Evolutionary conservation across 2,329 filamentous ascomycete species (phyloP), one percentile per base, ranked within the genome.

Genomic region (Colletotrichum gigasporum): DNA sequence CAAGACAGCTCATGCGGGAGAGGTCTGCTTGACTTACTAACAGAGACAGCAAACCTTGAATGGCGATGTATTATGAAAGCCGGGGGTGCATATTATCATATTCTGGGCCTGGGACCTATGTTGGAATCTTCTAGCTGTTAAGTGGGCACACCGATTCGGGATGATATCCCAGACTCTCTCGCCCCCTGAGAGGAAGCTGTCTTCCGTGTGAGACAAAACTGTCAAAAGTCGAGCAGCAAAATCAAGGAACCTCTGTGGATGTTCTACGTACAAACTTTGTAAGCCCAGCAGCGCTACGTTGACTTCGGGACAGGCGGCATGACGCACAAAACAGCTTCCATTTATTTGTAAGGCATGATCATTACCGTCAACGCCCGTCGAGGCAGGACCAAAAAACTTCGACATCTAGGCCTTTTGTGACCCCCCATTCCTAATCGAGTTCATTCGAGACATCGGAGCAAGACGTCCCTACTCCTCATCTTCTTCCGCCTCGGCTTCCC

Each of bases 401-500:
- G 63, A 64, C 63, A 56, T 66, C 63, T 67, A 66, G 63, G 55
- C 59, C 63, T 66, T 66, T 67, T 67, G 35, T 53, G 50, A 59
- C 57, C 66, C 66, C 65, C 56, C 28, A 26, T 42, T 42, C 61
- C 48, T 61, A 55, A 65, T 50, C 56, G 55, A 65, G 41, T 55
- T 20, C 57, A 39, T 39, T 41, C 47, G 44, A 50, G 53, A 30
- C 42, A 24, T 22, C 41, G 12, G 24, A 45, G 39, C n/a, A 22
- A 65, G 18, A 34, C 51, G 59, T 50, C 68, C 56, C 67, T 65
- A 65, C 64, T 69, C 56, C 58, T 67, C 60, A 34, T 58, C 60
- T 28, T 65, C 71, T 16, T 68, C 70, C 24, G 68, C 71, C 18
- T 66, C 70, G 12, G 52, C 71, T 24, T 71, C 72, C 9, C 73